phyloP scores from a whole-genome alignment of 768 basidiomycete genomes.

The Grammothele lineata region DNA sequence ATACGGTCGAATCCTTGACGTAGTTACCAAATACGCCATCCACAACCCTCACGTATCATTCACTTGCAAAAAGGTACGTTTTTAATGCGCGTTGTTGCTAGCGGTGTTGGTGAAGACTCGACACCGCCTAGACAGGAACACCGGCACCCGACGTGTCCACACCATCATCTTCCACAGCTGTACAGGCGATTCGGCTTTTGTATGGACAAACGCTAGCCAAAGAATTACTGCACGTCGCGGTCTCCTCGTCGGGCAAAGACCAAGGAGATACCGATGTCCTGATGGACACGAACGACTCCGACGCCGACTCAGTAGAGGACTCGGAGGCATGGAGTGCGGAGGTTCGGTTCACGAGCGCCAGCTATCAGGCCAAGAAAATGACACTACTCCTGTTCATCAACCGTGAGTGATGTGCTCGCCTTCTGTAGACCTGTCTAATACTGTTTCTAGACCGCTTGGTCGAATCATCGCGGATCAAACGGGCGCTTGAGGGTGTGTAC shows the following conservation, averaged over 20 bases:
- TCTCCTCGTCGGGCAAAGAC: slow-evolving; percentile 26
- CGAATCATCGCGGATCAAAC: slow-evolving; percentile 82
- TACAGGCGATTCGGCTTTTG: slow-evolving; percentile 70
- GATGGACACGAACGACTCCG: slow-evolving; percentile 4
- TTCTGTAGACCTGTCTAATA: too few relatives aligned
- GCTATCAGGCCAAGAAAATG: slow-evolving; percentile 85
- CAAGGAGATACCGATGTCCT: slow-evolving; percentile 20
- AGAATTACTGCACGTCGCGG: slow-evolving; percentile 51
- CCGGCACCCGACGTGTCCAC: slow-evolving; percentile 79
- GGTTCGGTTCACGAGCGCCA: slow-evolving; percentile 78
- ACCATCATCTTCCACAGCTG: slow-evolving; percentile 57
- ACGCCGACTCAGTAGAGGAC: slow-evolving; percentile 19
- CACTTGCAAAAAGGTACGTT: slow-evolving; percentile 81
- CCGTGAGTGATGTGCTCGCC: too few relatives aligned
- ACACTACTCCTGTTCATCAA: slow-evolving; percentile 92
- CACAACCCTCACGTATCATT: slow-evolving; percentile 90
- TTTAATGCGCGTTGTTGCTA: too few relatives aligned
- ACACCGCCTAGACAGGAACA: slow-evolving; percentile 65
- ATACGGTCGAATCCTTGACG: slow-evolving; percentile 86
- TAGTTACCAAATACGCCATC: slow-evolving; percentile 88
- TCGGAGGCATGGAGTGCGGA: slow-evolving; percentile 58
- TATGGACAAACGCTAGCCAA: slow-evolving; percentile 81
- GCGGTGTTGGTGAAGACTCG: too few relatives aligned
- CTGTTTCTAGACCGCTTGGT: slow-evolving; percentile 75
- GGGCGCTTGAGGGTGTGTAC: slow-evolving; percentile 84